These are phyloP conservation scores for Calocybe gangraenosa DNA, from an alignment of 768 basidiomycete genomes.

Conservation along the genomic window DNA sequence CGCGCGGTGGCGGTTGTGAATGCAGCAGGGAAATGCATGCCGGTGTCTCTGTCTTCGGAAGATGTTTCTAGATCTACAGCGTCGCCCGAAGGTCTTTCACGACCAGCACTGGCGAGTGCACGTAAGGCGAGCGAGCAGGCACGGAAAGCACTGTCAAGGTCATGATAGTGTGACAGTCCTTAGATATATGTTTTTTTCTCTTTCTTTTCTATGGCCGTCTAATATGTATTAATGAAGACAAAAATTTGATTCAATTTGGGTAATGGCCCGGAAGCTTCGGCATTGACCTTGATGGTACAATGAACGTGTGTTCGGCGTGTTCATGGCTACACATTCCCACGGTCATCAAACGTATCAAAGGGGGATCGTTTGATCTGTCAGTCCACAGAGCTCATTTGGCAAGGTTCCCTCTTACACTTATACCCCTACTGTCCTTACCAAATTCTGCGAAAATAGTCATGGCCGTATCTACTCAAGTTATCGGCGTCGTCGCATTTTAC, in stretches of 20 bases:
- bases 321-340: neutral
- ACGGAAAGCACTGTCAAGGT: constrained; percentile 38
- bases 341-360: neutral
- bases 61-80: constrained; percentile 9
- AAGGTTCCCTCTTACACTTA: neutral
- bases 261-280: no score
- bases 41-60: constrained; percentile 11
- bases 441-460: constrained; percentile 5
- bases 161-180: constrained; percentile 15
- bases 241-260: no score
- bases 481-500: constrained; percentile 53
- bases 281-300: neutral
- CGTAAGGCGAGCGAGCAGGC: constrained; percentile 50
- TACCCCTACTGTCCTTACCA: constrained; percentile 4
- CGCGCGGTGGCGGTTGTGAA: constrained; percentile 61
- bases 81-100: constrained; percentile 16
- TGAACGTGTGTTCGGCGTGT: neutral
- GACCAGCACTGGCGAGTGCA: constrained; percentile 42
- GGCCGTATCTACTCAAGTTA: constrained; percentile 21
- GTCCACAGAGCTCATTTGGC: neutral
- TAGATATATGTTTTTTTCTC: neutral
- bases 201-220: neutral
- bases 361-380: neutral
- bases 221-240: neutral
- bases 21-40: constrained; percentile 30